A percentile compares a stretch with the other conserved stretches of the same genome.
Conservation (phyloP, 176 grass and related monocot species). For the Bonia amplexicaulis region DNA sequence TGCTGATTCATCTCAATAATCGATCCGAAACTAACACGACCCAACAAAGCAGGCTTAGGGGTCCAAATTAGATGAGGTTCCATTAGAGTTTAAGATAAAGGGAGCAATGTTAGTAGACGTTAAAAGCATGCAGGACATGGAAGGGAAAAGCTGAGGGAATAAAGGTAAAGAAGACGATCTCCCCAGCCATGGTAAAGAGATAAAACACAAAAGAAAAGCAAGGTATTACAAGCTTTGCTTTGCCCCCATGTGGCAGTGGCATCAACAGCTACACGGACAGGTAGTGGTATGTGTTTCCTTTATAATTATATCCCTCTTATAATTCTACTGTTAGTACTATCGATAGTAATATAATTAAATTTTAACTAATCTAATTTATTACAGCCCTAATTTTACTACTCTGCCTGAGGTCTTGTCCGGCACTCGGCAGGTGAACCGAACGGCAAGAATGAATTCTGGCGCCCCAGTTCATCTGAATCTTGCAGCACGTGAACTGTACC, state of each 20-base stretch:
- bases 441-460: not conserved
- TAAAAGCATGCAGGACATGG: not conserved
- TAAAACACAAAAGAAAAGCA: not conserved
- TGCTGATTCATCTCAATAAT: not conserved
- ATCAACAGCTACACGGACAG: not conserved
- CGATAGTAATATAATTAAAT: too few relatives aligned
- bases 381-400: not conserved
- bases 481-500: not conserved
- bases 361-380: too few relatives aligned
- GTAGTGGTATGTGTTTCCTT: too few relatives aligned
- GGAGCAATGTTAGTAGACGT: not conserved
- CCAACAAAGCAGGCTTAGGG: not conserved
- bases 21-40: not conserved
- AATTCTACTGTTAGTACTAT: too few relatives aligned
- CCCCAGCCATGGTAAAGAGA: not conserved
- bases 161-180: not conserved
- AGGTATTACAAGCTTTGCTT: not conserved
- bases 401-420: not conserved
- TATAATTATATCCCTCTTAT: too few relatives aligned
- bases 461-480: not conserved
- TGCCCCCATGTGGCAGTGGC: not conserved
- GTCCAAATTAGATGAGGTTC: too few relatives aligned
- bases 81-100: conserved; percentile 37
- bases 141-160: conserved; percentile 8
- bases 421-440: not conserved